phyloP scores from a whole-genome alignment of 164 flowering plant species.

The Umbilicus rupestris region DNA sequence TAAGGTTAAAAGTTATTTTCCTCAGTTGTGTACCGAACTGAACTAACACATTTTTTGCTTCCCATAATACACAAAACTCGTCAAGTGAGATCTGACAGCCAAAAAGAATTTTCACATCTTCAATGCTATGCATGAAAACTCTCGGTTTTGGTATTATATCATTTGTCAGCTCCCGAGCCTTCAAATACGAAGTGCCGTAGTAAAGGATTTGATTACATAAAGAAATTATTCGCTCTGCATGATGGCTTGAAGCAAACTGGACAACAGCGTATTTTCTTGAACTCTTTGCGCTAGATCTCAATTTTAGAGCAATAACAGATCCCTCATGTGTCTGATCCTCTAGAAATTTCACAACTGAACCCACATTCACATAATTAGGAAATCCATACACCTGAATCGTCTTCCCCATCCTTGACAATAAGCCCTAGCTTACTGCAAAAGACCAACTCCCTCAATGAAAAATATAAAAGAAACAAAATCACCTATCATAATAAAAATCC shows the following conservation, averaged over 20 bases:
- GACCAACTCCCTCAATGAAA: neutral
- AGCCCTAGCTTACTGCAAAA: neutral
- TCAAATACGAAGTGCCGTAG: constrained; percentile 26
- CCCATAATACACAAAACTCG: constrained; percentile 36
- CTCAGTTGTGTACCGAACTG: constrained; percentile 40
- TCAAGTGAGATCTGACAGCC: constrained; percentile 58
- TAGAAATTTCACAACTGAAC: constrained; percentile 25
- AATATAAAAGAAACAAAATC: no score
- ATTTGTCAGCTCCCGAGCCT: constrained; percentile 20
- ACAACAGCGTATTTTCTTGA: constrained; percentile 34
- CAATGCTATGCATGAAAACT: constrained; percentile 24
- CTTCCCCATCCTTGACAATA: constrained; percentile 25
- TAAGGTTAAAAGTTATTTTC: constrained; percentile 24
- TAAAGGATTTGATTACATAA: constrained; percentile 18
- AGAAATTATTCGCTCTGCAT: constrained; percentile 22
- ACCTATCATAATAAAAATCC: no score
- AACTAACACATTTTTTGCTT: constrained; percentile 21
- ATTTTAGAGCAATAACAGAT: constrained; percentile 35
- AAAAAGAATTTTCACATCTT: constrained; percentile 26
- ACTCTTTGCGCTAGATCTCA: constrained; percentile 20
- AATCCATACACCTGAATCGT: constrained; percentile 45
- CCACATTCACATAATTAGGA: constrained; percentile 26
- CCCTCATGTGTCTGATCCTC: constrained; percentile 31
- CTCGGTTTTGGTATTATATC: constrained; percentile 49
- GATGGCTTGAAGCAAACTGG: constrained; percentile 26